Conservation (phyloP, 2,329 filamentous ascomycete genomes). For the Ustulina deusta region DNA sequence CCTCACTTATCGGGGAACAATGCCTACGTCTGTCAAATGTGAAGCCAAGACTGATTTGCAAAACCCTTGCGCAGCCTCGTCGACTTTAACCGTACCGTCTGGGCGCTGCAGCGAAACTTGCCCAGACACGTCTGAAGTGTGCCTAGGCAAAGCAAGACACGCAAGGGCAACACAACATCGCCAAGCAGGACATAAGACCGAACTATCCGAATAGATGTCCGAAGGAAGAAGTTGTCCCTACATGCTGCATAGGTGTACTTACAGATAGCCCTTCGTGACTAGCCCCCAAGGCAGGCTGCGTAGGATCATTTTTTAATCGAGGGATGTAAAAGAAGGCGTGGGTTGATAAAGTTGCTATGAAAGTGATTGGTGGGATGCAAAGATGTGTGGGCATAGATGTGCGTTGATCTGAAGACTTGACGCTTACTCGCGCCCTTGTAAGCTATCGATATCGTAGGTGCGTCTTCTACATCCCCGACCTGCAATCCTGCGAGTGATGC, state of each 20-base stretch:
- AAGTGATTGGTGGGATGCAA: slow-evolving; percentile 21
- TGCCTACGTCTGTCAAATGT: slow-evolving; percentile 25
- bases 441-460: slow-evolving; percentile 5
- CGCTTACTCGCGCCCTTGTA: slow-evolving; percentile 27
- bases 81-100: slow-evolving; percentile 35
- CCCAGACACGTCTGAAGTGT: slow-evolving; percentile 24
- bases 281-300: slow-evolving; percentile 15
- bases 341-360: background rate
- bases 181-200: slow-evolving; percentile 32
- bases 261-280: slow-evolving; percentile 26
- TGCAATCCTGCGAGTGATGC: slow-evolving; percentile 25
- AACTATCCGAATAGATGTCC: slow-evolving; percentile 30
- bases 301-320: slow-evolving; percentile 12
- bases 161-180: slow-evolving; percentile 30
- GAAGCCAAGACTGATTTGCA: slow-evolving; percentile 37
- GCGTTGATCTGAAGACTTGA: slow-evolving; percentile 9
- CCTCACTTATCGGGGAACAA: slow-evolving; percentile 27
- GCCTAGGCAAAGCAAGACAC: slow-evolving; percentile 27
- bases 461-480: slow-evolving; percentile 13
- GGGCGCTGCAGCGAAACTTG: slow-evolving; percentile 26
- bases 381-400: background rate
- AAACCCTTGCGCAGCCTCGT: slow-evolving; percentile 34
- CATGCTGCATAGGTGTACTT: slow-evolving; percentile 16
- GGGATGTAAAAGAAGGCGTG: slow-evolving; percentile 21
- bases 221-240: slow-evolving; percentile 21